Conservation (phyloP, 768 basidiomycete genomes). For the Psilocybe subaeruginosa region DNA sequence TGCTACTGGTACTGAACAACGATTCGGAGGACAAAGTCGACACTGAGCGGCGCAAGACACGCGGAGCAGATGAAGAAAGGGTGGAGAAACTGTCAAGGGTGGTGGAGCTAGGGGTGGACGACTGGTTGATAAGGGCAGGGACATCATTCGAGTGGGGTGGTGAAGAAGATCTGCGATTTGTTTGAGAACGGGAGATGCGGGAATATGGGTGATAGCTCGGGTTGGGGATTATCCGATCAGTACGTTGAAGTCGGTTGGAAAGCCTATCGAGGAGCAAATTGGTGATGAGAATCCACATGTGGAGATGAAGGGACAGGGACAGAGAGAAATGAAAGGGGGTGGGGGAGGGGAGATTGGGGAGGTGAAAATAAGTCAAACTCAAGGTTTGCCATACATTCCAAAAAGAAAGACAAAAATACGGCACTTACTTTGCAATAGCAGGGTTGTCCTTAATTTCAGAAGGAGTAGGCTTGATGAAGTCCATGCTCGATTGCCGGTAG, state of each 20-base stretch:
- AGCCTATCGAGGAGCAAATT: constrained; percentile 42
- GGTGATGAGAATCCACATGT: not conserved
- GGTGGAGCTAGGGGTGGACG: constrained; percentile 68
- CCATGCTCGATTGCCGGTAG: constrained; percentile 87
- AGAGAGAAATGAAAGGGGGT: not conserved
- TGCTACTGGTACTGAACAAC: constrained; percentile 40
- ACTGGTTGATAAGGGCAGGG: constrained; percentile 51
- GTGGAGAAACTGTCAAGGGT: constrained; percentile 57
- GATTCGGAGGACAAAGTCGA: constrained; percentile 51
- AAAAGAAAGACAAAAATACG: constrained; percentile 11
- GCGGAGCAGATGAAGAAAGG: constrained; percentile 39
- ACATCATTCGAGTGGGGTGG: constrained; percentile 40
- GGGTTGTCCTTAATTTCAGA: constrained; percentile 52
- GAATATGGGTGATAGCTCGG: constrained; percentile 64
- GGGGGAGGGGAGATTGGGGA: constrained; percentile 1
- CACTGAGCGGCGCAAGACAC: constrained; percentile 44
- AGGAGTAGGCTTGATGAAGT: constrained; percentile 66
- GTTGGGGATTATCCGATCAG: constrained; percentile 56
- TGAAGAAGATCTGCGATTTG: constrained; percentile 39
- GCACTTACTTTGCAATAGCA: constrained; percentile 62
- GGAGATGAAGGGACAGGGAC: constrained; percentile 9
- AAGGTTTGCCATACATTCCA: not conserved
- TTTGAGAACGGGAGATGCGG: constrained; percentile 39
- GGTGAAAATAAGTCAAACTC: not conserved
- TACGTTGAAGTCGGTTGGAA: constrained; percentile 67